phyloP scores from a whole-genome alignment of 1,139 yeast genomes.

The Wickerhamomyces sp. region DNA sequence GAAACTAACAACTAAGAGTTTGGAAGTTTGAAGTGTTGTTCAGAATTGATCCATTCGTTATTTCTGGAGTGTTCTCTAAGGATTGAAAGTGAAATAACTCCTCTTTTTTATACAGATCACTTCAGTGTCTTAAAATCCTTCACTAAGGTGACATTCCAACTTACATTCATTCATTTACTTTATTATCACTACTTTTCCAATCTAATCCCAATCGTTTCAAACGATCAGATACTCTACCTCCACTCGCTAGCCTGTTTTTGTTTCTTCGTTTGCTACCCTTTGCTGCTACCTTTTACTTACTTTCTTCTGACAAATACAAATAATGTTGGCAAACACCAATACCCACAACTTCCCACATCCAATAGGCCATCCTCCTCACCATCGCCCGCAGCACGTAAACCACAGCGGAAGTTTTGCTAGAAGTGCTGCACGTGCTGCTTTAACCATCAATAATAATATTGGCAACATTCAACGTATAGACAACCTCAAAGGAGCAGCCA shows the following conservation, averaged over 20 bases:
- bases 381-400: not conserved
- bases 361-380: not conserved
- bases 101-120: too few relatives aligned
- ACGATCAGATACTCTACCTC: not conserved
- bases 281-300: not conserved
- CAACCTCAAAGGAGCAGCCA: not conserved
- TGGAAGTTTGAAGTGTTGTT: too few relatives aligned
- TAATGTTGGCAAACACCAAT: not conserved
- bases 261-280: too few relatives aligned
- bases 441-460: conserved; percentile 17
- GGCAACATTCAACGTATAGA: conserved; percentile 10
- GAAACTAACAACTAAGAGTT: too few relatives aligned
- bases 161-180: not conserved
- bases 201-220: not conserved
- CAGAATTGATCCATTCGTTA: too few relatives aligned
- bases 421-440: conserved; percentile 23
- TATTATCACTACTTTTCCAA: too few relatives aligned
- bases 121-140: too few relatives aligned
- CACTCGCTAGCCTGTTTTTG: too few relatives aligned
- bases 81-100: too few relatives aligned
- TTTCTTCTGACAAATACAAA: not conserved
- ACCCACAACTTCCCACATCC: not conserved
- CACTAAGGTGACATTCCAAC: too few relatives aligned
- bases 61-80: too few relatives aligned
- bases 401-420: conserved; percentile 19